These are phyloP conservation scores for Dioscorea cayenensis DNA, from an alignment of 116 monocot genomes.

Conservation along the genomic window DNA sequence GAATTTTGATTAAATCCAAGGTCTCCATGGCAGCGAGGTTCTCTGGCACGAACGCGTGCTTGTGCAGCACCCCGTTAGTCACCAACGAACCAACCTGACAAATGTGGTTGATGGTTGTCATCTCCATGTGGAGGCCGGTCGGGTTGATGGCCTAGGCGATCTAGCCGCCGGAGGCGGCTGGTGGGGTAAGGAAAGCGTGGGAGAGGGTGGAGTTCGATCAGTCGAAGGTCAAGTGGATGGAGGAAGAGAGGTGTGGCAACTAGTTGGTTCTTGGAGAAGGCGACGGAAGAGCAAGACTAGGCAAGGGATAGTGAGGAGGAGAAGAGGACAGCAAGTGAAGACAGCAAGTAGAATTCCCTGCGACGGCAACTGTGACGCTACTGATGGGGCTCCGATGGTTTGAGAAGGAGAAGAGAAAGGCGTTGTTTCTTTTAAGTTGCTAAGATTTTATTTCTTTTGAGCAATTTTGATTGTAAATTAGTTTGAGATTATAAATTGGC, in stretches of 20 bases:
- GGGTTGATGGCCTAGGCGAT: slow-evolving; percentile 72
- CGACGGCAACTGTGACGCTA: too few species aligned
- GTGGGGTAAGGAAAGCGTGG: slow-evolving; percentile 51
- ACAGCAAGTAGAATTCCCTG: too few species aligned
- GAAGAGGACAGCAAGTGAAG: background rate
- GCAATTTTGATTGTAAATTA: too few species aligned
- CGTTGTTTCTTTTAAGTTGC: too few species aligned
- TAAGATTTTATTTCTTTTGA: too few species aligned
- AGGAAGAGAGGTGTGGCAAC: slow-evolving; percentile 21
- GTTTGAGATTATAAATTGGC: too few species aligned
- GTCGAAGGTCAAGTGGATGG: slow-evolving; percentile 61
- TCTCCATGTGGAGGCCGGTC: slow-evolving; percentile 29
- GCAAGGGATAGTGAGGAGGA: background rate
- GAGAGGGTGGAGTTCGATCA: slow-evolving; percentile 28
- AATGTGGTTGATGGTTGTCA: slow-evolving; percentile 44
- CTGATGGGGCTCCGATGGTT: too few species aligned
- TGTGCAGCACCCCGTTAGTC: slow-evolving; percentile 14
- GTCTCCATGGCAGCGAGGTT: slow-evolving; percentile 35
- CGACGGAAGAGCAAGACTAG: background rate
- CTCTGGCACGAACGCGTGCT: slow-evolving; percentile 34
- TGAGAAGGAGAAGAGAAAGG: too few species aligned
- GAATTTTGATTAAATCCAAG: slow-evolving; percentile 24
- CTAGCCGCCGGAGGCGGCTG: slow-evolving; percentile 31
- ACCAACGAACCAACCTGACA: slow-evolving; percentile 67
- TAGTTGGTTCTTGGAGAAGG: slow-evolving; percentile 5